These are phyloP conservation scores for Lycium barbarum DNA, from an alignment of 257 asterid species.

Conservation along the genomic window DNA sequence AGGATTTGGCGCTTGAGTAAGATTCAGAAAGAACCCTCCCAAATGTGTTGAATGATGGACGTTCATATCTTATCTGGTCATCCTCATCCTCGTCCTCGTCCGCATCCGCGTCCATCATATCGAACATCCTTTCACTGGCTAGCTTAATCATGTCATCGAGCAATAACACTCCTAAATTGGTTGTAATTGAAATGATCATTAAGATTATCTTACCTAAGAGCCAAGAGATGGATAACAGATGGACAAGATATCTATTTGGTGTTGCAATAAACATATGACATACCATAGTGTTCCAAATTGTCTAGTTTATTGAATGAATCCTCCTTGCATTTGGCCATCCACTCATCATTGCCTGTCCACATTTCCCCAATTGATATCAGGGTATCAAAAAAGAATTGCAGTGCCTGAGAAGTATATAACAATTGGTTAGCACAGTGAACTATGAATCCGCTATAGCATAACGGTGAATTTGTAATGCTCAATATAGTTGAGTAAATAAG, in stretches of 20 bases:
- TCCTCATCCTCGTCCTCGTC: slow-evolving; percentile 49
- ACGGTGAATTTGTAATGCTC: neutral
- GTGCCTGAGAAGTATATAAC: slow-evolving; percentile 54
- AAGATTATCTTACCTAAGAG: neutral
- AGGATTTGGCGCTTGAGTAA: slow-evolving; percentile 42
- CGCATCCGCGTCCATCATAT: slow-evolving; percentile 71
- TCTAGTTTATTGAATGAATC: slow-evolving; percentile 46
- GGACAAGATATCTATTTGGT: slow-evolving; percentile 39
- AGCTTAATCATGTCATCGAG: slow-evolving; percentile 77
- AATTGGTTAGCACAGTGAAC: slow-evolving; percentile 11
- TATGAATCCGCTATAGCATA: neutral
- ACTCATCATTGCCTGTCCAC: slow-evolving; percentile 70
- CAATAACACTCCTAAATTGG: slow-evolving; percentile 55
- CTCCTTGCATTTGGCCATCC: slow-evolving; percentile 72
- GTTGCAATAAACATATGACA: slow-evolving; percentile 19
- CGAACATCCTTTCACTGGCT: slow-evolving; percentile 71
- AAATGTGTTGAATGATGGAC: slow-evolving; percentile 56
- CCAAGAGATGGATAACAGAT: slow-evolving; percentile 7
- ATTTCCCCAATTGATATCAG: slow-evolving; percentile 72
- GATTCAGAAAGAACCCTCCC: slow-evolving; percentile 56
- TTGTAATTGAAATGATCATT: neutral
- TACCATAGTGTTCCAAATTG: slow-evolving; percentile 58
- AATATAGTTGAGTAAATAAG: neutral
- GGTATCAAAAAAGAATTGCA: slow-evolving; percentile 61
- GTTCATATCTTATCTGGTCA: slow-evolving; percentile 51